Evolutionary conservation across 257 asterid genomes (phyloP), one percentile per base, ranked within the genome.

Genomic region (Fraxinus cuspidata): DNA sequence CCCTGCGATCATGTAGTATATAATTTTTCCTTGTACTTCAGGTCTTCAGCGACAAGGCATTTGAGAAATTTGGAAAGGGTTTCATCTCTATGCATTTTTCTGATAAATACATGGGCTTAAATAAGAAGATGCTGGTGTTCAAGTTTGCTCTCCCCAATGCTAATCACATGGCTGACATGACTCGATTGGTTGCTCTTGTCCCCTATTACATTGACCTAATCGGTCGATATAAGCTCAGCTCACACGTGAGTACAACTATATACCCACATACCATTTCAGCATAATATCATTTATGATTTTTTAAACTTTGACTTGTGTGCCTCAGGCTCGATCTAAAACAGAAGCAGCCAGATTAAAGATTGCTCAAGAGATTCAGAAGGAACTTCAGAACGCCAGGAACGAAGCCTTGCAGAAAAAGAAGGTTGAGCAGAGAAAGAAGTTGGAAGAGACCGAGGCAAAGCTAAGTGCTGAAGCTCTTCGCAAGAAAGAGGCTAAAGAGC

Each of bases 11-110:
- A 21, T 75, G 70, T 74, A 66, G 18, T 42, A 73, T 29, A 12
- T 64, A 63, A 77, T 75, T 35, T 77, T 53, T 79, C 74, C n/a
- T 64, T 38, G 75, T 64, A 72, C 77, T 18, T 34, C 75, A 94
- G 98, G 97, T 94, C 64, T 90, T 92, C 79, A 92, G 97, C 60
- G 97, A 94, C 77, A 92, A 91, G 84, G 95, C 95, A 76, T 94
- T 89, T 81, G 95, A 92, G 75, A 92, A 89, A 81, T 88, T 83
- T 27, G 96, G 97, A 51, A 92, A 91, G 85, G 91, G 92, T 56
- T 94, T 94, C 87, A 94, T 94, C 85, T 94, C 96, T 34, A 86
- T 94, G 95, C 96, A 94, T 80, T 89, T 92, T 87, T 90, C 97
- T 11, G 98, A 94, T 80, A 96, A 94, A 79, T 88, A 90, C 56